These are phyloP conservation scores for Starmera quercuum DNA, from an alignment of 805 yeast species.

Conservation along the genomic window DNA sequence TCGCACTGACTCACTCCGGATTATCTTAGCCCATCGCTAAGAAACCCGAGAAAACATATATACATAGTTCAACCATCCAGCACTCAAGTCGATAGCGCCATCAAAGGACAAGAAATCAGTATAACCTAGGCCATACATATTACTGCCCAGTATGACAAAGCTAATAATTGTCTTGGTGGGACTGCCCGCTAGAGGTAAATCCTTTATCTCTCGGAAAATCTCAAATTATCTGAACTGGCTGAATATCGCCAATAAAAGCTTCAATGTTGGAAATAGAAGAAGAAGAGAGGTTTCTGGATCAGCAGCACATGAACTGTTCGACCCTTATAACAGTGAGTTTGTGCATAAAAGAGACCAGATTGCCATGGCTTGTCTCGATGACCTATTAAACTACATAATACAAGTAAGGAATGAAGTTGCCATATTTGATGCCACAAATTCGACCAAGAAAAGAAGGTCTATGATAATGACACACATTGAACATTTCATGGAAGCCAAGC, in stretches of 20 bases:
- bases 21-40: too few relatives aligned
- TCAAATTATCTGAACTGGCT: slow-evolving; percentile 58
- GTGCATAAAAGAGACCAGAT: slow-evolving; percentile 34
- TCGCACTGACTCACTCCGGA: too few relatives aligned
- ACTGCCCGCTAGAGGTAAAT: slow-evolving; percentile 66
- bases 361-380: slow-evolving; percentile 38
- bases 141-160: slow-evolving; percentile 19
- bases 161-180: slow-evolving; percentile 68
- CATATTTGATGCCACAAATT: slow-evolving; percentile 45
- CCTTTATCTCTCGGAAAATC: slow-evolving; percentile 59
- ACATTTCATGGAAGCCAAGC: slow-evolving; percentile 30
- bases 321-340: slow-evolving; percentile 26
- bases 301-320: slow-evolving; percentile 26
- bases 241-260: slow-evolving; percentile 55
- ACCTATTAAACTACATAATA: slow-evolving; percentile 24
- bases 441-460: slow-evolving; percentile 34
- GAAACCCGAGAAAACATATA: too few relatives aligned
- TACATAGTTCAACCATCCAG: too few relatives aligned
- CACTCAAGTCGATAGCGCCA: too few relatives aligned
- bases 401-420: slow-evolving; percentile 34
- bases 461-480: slow-evolving; percentile 32
- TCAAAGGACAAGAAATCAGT: not conserved
- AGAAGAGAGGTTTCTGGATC: slow-evolving; percentile 22
- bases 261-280: slow-evolving; percentile 65
- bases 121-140: not conserved